phyloP scores from a whole-genome alignment of 768 basidiomycete species.

The Psilocybe tampanensis region DNA sequence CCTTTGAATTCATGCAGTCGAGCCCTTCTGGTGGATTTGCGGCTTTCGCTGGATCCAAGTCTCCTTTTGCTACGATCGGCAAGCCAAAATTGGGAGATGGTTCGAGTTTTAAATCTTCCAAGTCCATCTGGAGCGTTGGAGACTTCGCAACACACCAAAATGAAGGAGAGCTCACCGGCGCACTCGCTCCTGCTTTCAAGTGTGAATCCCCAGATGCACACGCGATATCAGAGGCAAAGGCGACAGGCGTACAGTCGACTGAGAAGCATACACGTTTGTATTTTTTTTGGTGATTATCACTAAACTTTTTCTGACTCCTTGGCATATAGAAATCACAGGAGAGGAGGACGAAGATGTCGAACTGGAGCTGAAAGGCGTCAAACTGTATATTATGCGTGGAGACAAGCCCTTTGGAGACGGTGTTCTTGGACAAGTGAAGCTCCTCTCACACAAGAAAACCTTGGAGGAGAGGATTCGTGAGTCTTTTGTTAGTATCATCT shows the following conservation, averaged over 20 bases:
- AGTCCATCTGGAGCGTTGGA: constrained; percentile 25
- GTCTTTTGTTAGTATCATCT: constrained; percentile 23
- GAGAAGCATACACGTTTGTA: constrained; percentile 33
- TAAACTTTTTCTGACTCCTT: no score
- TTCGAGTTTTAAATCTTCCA: constrained; percentile 6
- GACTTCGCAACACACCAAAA: constrained; percentile 15
- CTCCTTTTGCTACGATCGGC: constrained; percentile 30
- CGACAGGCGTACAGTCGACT: constrained; percentile 12
- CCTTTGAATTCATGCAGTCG: constrained; percentile 7
- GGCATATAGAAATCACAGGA: constrained; percentile 62
- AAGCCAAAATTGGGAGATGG: constrained; percentile 10
- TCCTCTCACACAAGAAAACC: constrained; percentile 48
- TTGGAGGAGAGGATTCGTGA: constrained; percentile 49
- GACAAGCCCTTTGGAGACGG: constrained; percentile 59
- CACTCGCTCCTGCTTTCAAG: constrained; percentile 8
- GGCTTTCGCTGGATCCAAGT: constrained; percentile 34
- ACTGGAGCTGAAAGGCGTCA: constrained; percentile 61
- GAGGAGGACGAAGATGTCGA: constrained; percentile 65
- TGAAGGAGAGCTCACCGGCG: constrained; percentile 7
- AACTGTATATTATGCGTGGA: constrained; percentile 60
- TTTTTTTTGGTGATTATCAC: constrained; percentile 2
- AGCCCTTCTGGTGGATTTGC: constrained; percentile 29
- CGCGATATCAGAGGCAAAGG: constrained; percentile 18
- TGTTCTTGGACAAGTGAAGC: constrained; percentile 62
- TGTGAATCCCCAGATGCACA: constrained; percentile 11